Evolutionary conservation across 208 protist species (phyloP), one percentile per base, ranked within the genome.

Genomic region (Balamuthia mandrillaris): DNA sequence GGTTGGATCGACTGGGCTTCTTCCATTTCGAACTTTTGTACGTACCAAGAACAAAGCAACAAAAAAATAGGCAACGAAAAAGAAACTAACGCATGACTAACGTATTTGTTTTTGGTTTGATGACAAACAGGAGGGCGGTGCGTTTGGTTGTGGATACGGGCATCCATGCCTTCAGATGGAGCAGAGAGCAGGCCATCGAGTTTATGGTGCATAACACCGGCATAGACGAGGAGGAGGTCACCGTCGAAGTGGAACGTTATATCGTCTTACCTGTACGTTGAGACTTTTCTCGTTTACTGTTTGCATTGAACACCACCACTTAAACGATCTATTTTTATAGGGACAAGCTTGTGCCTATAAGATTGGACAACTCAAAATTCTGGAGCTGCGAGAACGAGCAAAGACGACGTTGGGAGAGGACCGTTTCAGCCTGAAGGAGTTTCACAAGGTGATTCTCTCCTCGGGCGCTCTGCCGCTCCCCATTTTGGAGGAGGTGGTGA

Each of bases 221-320:
- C 24, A 33, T 84, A 2, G 41, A 24, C 9, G 29, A 42, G 27
- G 33, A 31, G 18, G 81, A 86, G 33, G 44, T 78, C 7, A 21
- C 63, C 7, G 45, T 51, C 16, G 82, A 89, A 58, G 74, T 89
- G 6, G 81, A 87, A 12, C 56, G 87, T 27, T 89, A 89, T 35
- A 82, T 81, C 29, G 87, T 89, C 1, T 72, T 87, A 12, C 87
- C 87, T n/a, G n/a, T n/a, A n/a, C n/a, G n/a, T n/a, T n/a, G n/a
- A n/a, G n/a, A n/a, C n/a, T n/a, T n/a, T n/a, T n/a, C n/a, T n/a
- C n/a, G n/a, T n/a, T n/a, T n/a, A n/a, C n/a, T n/a, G n/a, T n/a
- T n/a, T n/a, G n/a, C n/a, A n/a, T n/a, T n/a, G n/a, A n/a, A n/a
- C n/a, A n/a, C n/a, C n/a, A n/a, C n/a, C n/a, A n/a, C n/a, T n/a